phyloP scores from a whole-genome alignment of 139 green algal genomes.

The Haematococcus sp. region DNA sequence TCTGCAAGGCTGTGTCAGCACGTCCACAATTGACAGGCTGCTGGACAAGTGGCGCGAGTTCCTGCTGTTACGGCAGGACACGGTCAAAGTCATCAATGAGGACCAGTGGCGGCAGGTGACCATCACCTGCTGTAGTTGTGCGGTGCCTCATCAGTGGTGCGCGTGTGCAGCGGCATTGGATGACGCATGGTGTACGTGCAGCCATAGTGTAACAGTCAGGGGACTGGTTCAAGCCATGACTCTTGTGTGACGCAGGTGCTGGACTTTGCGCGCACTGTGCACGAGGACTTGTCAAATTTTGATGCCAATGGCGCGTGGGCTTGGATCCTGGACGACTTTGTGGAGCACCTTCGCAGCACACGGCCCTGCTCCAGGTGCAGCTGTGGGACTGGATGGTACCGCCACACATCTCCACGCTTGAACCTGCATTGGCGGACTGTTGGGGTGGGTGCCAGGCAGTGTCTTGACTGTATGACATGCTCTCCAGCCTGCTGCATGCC shows the following conservation, averaged over 20 bases:
- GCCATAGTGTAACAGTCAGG: background rate
- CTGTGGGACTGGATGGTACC: no score
- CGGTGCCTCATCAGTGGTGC: background rate
- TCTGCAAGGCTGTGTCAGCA: no score
- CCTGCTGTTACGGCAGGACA: constrained; percentile 17
- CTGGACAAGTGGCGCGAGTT: constrained; percentile 62
- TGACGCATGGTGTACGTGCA: background rate
- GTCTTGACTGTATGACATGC: no score
- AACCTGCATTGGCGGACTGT: no score
- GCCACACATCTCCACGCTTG: no score
- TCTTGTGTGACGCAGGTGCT: constrained; percentile 48
- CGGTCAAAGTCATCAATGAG: constrained; percentile 47
- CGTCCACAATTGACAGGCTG: constrained; percentile 14
- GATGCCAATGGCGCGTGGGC: constrained; percentile 59
- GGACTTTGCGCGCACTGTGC: constrained; percentile 64
- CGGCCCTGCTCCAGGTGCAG: background rate
- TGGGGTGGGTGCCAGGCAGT: no score
- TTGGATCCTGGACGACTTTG: constrained; percentile 66
- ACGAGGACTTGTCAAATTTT: constrained; percentile 77
- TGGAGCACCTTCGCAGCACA: constrained; percentile 46
- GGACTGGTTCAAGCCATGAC: background rate
- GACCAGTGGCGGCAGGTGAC: constrained; percentile 72
- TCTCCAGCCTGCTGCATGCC: constrained; percentile 77
- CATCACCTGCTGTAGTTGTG: background rate
- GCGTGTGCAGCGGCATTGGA: background rate